Base-by-base conservation (phyloP, 768 basidiomycete genomes). In the Mycena latifolia region DNA sequence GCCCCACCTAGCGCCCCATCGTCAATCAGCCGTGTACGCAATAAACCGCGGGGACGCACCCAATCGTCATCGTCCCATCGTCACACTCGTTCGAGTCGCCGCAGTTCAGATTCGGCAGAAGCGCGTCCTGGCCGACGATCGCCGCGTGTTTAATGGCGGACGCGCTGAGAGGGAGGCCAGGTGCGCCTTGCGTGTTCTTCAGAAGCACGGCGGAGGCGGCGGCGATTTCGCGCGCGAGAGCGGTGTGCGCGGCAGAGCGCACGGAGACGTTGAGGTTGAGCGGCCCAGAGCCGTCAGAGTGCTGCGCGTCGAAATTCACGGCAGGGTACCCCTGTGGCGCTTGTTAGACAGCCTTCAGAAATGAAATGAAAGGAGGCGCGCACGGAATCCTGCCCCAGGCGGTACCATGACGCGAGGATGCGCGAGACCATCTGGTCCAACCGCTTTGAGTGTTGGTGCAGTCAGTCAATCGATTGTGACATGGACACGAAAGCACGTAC, bases 151-250 rank as follows among this genome's bases (percentile, higher is more conserved):
- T 86, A 35, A 87, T 86, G 22, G 82, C 82, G 37, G 84, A 77
- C 17, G 79, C 77, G n/a, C 82, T 72, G 2, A 83, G 69, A 6
- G 85, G 86, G 17, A 86, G 69, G 0, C 84, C 84, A 5, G 79
- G 76, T 20, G 76, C 71, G 8, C 78, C 79, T 66, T 84, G 75
- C 39, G 81, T 78, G 74, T 93, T 93, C 78, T 92, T 92, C 15
- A 92, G 80, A 35, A 93, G 75, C 22, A 92, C 89, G 1, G 88
- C 87, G 0, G 89, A 90, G 0, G 86, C 87, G 0, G 86, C 83
- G 6, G 86, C 92, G 31, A 94, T 89, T 66, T 91, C 86, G 27
- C 83, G 81, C 20, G 84, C 86, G 20, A 92, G 77, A 4, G 84
- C 80, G 0, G 83, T 85, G 69, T 86, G 85, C 0, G 72, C 79